Conservation (phyloP, 176 grass and related monocot species). For the Oryza rufipogon region DNA sequence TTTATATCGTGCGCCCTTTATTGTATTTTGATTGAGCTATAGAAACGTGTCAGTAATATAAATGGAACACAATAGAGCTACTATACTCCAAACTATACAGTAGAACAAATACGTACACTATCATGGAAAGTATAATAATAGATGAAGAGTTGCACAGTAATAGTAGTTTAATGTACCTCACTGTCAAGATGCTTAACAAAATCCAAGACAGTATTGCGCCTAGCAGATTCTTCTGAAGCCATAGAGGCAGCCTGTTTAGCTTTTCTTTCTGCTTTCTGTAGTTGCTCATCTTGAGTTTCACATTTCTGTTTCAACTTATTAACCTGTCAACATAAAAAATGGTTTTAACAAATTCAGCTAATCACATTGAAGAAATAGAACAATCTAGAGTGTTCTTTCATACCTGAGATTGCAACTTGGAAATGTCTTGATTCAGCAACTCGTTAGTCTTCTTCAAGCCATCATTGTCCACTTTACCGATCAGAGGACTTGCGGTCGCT, state of each 20-base stretch:
- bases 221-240: slow-evolving; percentile 66
- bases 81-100: not conserved
- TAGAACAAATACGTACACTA: not conserved
- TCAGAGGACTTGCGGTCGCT: slow-evolving; percentile 47
- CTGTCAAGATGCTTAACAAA: slow-evolving; percentile 69
- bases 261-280: slow-evolving; percentile 59
- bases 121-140: not conserved
- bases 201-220: slow-evolving; percentile 56
- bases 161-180: slow-evolving; percentile 56
- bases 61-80: slow-evolving; percentile 4
- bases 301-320: slow-evolving; percentile 68
- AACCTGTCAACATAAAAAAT: slow-evolving; percentile 35
- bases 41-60: slow-evolving; percentile 15
- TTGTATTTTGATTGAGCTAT: slow-evolving; percentile 23
- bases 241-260: slow-evolving; percentile 47
- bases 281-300: slow-evolving; percentile 62
- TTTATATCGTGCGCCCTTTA: slow-evolving; percentile 4
- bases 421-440: slow-evolving; percentile 65
- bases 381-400: slow-evolving; percentile 9
- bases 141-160: slow-evolving; percentile 17
- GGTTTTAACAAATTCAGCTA: slow-evolving; percentile 28
- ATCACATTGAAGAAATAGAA: slow-evolving; percentile 3
- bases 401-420: slow-evolving; percentile 76
- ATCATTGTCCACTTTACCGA: slow-evolving; percentile 58
- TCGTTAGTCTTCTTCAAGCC: slow-evolving; percentile 69